A percentile compares a stretch with the other conserved stretches of the same genome.
These are phyloP conservation scores for Pinus taeda DNA, from an alignment of 75 land plant genomes.

Conservation along the genomic window DNA sequence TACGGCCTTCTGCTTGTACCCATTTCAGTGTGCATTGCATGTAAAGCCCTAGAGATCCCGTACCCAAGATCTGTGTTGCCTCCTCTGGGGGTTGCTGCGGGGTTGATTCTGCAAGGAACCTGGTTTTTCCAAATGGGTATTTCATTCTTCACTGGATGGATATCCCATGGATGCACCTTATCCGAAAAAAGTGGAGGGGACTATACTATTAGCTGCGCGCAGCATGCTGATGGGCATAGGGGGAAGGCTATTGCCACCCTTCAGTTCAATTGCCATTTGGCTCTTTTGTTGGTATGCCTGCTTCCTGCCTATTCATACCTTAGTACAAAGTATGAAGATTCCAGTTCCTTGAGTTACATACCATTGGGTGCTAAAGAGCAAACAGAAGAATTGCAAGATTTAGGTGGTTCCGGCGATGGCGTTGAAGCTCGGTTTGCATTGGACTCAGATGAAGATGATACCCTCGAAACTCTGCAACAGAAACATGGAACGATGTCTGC, in stretches of 20 bases:
- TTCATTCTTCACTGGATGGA: constrained; percentile 52
- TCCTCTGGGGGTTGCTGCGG: constrained; percentile 44
- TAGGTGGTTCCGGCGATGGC: not conserved
- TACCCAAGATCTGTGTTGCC: constrained; percentile 37
- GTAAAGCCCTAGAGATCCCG: constrained; percentile 45
- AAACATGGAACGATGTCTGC: too few species aligned
- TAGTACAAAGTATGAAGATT: constrained; percentile 13
- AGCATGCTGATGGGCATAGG: constrained; percentile 46
- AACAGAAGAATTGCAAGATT: constrained; percentile 30
- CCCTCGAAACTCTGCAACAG: not conserved
- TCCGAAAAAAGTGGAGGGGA: constrained; percentile 61
- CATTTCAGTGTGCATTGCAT: constrained; percentile 42
- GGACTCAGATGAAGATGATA: constrained; percentile 60
- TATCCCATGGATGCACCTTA: constrained; percentile 62
- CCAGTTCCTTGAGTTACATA: constrained; percentile 18
- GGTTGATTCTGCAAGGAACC: constrained; percentile 78
- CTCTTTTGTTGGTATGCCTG: constrained; percentile 51
- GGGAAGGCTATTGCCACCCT: constrained; percentile 79
- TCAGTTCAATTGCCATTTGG: constrained; percentile 89
- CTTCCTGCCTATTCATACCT: constrained; percentile 43
- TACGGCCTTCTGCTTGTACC: constrained; percentile 71
- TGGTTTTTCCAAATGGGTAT: constrained; percentile 93
- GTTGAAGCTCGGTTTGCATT: constrained; percentile 31
- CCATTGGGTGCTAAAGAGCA: constrained; percentile 16
- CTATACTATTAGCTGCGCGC: constrained; percentile 60